Evolutionary conservation across 2,329 filamentous ascomycete genomes (phyloP).

Genomic region (Microdochium bolleyi): DNA sequence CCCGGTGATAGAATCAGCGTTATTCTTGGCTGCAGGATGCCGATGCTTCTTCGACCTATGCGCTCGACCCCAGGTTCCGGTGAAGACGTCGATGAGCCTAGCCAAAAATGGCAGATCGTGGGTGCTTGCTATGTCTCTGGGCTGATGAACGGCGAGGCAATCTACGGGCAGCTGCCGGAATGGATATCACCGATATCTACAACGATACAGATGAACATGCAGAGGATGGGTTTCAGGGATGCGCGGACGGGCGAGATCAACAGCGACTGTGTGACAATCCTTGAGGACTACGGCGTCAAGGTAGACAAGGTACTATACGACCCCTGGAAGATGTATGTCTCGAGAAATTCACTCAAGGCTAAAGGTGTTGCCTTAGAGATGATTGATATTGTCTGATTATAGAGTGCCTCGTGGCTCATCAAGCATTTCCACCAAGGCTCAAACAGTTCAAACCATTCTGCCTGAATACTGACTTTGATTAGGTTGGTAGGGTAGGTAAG

Average conservation of each 20-base stretch:
- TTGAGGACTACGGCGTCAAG: not conserved
- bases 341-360: not conserved
- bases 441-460: no score
- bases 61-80: no score
- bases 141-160: not conserved
- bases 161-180: not conserved
- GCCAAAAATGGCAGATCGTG: not conserved
- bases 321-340: not conserved
- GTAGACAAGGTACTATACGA: not conserved
- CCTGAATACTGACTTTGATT: no score
- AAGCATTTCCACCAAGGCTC: no score
- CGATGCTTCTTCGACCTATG: not conserved
- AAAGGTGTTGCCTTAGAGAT: not conserved
- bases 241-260: not conserved
- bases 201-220: not conserved
- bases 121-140: not conserved
- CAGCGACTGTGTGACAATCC: not conserved
- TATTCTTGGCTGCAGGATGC: not conserved
- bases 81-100: no score
- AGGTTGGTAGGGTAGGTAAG: no score
- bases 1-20: not conserved
- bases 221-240: not conserved
- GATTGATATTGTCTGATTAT: not conserved
- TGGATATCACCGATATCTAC: not conserved
- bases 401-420: no score